These are phyloP conservation scores for Taxawa tesnikishii DNA, from an alignment of 2,329 filamentous ascomycete genomes.

Conservation along the genomic window DNA sequence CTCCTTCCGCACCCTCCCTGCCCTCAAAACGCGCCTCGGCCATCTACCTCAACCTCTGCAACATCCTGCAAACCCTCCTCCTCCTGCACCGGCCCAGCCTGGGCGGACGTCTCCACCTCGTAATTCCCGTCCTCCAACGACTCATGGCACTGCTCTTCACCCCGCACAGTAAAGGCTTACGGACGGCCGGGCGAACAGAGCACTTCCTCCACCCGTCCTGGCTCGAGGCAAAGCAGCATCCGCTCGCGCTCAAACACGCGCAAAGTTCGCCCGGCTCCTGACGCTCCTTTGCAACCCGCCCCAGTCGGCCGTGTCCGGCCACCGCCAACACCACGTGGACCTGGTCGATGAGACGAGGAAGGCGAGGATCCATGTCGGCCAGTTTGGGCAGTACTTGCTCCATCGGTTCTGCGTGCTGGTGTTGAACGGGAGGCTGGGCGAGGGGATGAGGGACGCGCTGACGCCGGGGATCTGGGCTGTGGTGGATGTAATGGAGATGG, in stretches of 20 bases:
- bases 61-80: constrained; percentile 39
- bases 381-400: constrained; percentile 45
- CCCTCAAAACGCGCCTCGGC: constrained; percentile 17
- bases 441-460: constrained; percentile 40
- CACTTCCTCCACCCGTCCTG: constrained; percentile 17
- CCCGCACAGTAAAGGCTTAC: constrained; percentile 19
- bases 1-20: constrained; percentile 19
- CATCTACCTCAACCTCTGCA: constrained; percentile 43
- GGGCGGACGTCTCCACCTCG: constrained; percentile 47
- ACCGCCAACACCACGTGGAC: constrained; percentile 17
- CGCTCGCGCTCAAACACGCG: constrained; percentile 29
- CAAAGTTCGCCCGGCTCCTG: constrained; percentile 41
- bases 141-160: constrained; percentile 45
- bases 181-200: constrained; percentile 10
- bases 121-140: constrained; percentile 41
- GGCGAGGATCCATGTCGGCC: constrained; percentile 43
- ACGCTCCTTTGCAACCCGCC: constrained; percentile 51
- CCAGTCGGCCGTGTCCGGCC: constrained; percentile 39
- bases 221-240: constrained; percentile 13
- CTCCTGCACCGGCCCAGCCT: constrained; percentile 46
- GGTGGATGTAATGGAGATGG: constrained; percentile 37
- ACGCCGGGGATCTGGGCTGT: constrained; percentile 40
- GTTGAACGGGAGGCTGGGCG: constrained; percentile 34
- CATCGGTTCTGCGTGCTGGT: constrained; percentile 44
- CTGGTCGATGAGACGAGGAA: constrained; percentile 49